Percentiles rank a stretch among this genome's conserved stretches.
phyloP scores from a whole-genome alignment of 441 rosid species.

The Populus hybrid region DNA sequence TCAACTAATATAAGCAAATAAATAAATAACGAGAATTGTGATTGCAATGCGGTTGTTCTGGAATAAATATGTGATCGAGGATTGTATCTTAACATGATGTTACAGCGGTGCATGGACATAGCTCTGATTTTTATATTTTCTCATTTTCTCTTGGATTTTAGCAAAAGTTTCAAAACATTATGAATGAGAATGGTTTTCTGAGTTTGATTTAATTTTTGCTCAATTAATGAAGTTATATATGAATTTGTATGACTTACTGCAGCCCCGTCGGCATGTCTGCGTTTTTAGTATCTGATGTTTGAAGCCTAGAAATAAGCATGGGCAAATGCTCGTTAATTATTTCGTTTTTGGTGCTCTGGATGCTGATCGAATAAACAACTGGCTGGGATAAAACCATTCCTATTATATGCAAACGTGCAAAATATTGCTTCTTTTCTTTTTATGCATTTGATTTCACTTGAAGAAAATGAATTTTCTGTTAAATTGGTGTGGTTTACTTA shows the following conservation, averaged over 20 bases:
- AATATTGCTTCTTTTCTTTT: not conserved
- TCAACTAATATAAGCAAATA: not conserved
- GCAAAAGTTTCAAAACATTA: not conserved
- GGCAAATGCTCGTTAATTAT: not conserved
- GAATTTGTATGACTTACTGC: not conserved
- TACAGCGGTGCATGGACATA: not conserved
- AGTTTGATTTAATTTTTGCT: not conserved
- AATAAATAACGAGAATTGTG: not conserved
- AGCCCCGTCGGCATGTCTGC: not conserved
- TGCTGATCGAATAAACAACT: not conserved
- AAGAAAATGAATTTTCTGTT: not conserved
- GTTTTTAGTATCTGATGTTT: too few species aligned
- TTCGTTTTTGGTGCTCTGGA: not conserved
- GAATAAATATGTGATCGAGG: not conserved
- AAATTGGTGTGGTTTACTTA: not conserved
- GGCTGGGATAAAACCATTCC: not conserved
- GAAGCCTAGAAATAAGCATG: not conserved
- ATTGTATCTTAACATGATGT: not conserved
- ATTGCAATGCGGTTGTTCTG: not conserved
- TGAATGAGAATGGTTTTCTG: not conserved
- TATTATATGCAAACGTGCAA: not conserved
- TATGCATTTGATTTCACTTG: not conserved
- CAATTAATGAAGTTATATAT: not conserved
- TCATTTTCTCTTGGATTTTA: not conserved
- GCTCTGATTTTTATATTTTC: too few species aligned